Conservation (phyloP, 345 rosid species). For the Citrus sinensis region DVS_A1.0 CM039162.1:6049001-6049500, state of each 20-base stretch:
- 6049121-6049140: conserved; percentile 1
- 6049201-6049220: background rate
- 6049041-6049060: conserved; percentile 53
- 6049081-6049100: conserved; percentile 20
- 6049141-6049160: conserved; percentile 5
- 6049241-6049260: background rate
- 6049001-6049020: conserved; percentile 33
- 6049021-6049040: conserved; percentile 52
- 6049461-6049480: too few species aligned
- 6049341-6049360: too few species aligned
- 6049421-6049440: background rate
- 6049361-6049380: background rate
- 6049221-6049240: background rate
- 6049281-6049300: background rate
- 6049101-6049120: conserved; percentile 1
- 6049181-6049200: background rate
- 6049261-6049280: background rate
- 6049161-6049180: background rate
- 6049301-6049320: background rate
- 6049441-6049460: too few species aligned
- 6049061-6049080: conserved; percentile 92
- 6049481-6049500: too few species aligned
- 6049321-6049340: background rate
- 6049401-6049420: background rate
- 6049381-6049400: background rate